These are phyloP conservation scores for Stylonectria norvegica DNA, from an alignment of 2,329 filamentous ascomycete genomes.

Conservation along the genomic window DNA sequence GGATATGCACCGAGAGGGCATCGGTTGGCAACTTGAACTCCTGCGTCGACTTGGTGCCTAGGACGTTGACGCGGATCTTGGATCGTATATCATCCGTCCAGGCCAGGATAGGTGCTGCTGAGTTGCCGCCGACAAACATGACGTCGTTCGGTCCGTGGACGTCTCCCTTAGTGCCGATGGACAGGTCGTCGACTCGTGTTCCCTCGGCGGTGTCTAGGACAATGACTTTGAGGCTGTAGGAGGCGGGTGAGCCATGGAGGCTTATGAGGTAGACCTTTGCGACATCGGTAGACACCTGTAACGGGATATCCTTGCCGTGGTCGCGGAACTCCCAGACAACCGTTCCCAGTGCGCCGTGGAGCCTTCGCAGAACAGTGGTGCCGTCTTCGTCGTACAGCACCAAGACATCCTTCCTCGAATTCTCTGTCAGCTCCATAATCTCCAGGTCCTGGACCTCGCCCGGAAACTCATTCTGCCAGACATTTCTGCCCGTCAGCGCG, in stretches of 20 bases:
- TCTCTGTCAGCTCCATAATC: conserved; percentile 68
- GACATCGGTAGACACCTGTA: conserved; percentile 70
- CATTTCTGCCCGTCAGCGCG: conserved; percentile 72
- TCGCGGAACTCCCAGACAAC: conserved; percentile 78
- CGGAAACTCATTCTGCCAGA: conserved; percentile 66
- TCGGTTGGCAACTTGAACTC: conserved; percentile 50
- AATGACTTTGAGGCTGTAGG: conserved; percentile 73
- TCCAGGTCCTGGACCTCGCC: conserved; percentile 67
- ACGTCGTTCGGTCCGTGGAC: conserved; percentile 62
- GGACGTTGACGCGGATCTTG: conserved; percentile 67
- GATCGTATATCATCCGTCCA: conserved; percentile 65
- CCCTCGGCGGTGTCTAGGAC: conserved; percentile 72
- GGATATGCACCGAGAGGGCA: conserved; percentile 57
- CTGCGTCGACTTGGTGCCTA: conserved; percentile 57
- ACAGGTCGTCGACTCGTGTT: conserved; percentile 66
- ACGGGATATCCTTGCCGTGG: conserved; percentile 63
- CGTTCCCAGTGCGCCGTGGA: conserved; percentile 69
- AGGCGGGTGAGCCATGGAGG: conserved; percentile 65
- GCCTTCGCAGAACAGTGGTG: conserved; percentile 60
- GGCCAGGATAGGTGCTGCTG: conserved; percentile 68
- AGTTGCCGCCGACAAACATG: conserved; percentile 72
- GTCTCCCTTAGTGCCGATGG: conserved; percentile 70
- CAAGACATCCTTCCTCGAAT: conserved; percentile 65
- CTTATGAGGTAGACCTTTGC: conserved; percentile 73
- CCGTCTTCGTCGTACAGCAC: conserved; percentile 61